A percentile compares a stretch with the other conserved stretches of the same genome.
phyloP scores from a whole-genome alignment of 352 stramenopile genomes.

The Phytophthora fragariae region DNA sequence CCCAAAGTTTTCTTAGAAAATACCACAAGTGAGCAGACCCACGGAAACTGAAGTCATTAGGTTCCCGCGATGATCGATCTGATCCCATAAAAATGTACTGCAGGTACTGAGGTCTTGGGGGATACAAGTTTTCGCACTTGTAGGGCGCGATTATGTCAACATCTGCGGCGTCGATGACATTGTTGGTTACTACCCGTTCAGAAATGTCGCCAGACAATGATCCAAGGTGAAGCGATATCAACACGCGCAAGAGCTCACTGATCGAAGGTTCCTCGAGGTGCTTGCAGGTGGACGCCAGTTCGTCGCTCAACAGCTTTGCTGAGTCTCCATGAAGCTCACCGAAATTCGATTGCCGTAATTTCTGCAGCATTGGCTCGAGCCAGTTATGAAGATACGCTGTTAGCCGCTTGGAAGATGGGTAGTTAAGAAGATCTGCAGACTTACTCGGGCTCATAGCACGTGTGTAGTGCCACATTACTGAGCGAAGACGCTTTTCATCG shows the following conservation, averaged over 20 bases:
- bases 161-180: background rate
- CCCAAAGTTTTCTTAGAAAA: conserved; percentile 40
- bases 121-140: background rate
- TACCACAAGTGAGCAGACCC: conserved; percentile 38
- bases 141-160: conserved; percentile 3
- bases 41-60: conserved; percentile 36
- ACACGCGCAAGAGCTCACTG: conserved; percentile 6
- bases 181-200: background rate
- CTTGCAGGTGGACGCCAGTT: conserved; percentile 18
- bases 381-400: conserved; percentile 24
- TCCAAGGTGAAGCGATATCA: conserved; percentile 18
- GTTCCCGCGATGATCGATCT: conserved; percentile 26
- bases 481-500: conserved; percentile 13
- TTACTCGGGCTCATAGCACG: conserved; percentile 21
- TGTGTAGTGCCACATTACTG: conserved; percentile 25
- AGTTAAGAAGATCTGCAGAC: conserved; percentile 1
- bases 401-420: conserved; percentile 29
- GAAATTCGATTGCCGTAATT: conserved; percentile 23
- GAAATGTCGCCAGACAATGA: background rate
- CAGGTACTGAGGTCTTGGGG: conserved; percentile 6
- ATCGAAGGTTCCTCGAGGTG: conserved; percentile 5
- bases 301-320: conserved; percentile 20
- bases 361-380: conserved; percentile 27
- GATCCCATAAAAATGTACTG: conserved; percentile 25
- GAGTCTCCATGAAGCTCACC: conserved; percentile 14